Percentiles rank a stretch among this genome's conserved stretches.
phyloP scores from a whole-genome alignment of 495 filamentous ascomycete species.

The Tuber microsphaerosporum region DNA sequence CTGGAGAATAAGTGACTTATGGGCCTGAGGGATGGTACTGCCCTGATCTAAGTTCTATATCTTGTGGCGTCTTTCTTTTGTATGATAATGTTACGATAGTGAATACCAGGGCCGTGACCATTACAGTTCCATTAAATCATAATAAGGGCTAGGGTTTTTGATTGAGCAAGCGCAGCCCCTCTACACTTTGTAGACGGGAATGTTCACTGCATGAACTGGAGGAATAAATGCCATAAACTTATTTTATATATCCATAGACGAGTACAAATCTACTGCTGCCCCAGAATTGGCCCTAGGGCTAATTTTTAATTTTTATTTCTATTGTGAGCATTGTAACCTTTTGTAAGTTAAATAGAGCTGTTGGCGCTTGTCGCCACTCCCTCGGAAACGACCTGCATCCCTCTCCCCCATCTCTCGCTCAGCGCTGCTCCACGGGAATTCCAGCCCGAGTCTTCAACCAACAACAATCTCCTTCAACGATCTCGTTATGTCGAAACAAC shows the following conservation, averaged over 20 bases:
- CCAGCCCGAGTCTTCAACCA: neutral
- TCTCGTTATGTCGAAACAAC: conserved; percentile 26
- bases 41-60: neutral
- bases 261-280: neutral
- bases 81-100: neutral
- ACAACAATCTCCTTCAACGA: neutral
- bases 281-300: neutral
- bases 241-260: neutral
- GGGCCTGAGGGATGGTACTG: neutral
- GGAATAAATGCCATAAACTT: neutral
- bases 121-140: neutral
- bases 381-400: neutral
- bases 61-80: neutral
- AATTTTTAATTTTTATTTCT: neutral
- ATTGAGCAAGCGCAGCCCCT: neutral
- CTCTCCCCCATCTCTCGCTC: neutral
- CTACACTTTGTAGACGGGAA: neutral
- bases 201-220: neutral
- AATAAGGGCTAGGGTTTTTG: neutral
- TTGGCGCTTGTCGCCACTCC: neutral
- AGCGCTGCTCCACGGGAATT: neutral
- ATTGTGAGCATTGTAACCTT: neutral
- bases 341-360: neutral
- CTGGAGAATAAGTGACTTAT: conserved; percentile 54
- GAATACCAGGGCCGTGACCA: neutral